Percentiles rank a stretch among this genome's conserved stretches.
phyloP scores from a whole-genome alignment of 805 yeast species.

The Ogataea pilisensis region DNA sequence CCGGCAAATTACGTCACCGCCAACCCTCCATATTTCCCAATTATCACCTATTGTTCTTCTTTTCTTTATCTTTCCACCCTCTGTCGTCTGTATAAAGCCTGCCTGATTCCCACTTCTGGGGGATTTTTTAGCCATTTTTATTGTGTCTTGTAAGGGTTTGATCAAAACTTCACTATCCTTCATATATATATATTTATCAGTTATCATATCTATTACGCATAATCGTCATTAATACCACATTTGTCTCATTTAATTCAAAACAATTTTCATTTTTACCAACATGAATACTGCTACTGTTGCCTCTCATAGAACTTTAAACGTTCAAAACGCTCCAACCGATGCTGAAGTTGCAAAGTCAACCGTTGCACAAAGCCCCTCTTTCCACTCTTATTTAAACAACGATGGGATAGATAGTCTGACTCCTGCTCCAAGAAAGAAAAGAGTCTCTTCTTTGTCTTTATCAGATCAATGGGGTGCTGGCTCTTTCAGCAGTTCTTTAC shows the following conservation, averaged over 20 bases:
- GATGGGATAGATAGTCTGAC: slow-evolving; percentile 68
- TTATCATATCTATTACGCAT: too few species aligned
- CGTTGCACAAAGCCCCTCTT: slow-evolving; percentile 15
- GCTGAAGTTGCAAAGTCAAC: slow-evolving; percentile 11
- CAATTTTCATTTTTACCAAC: too few species aligned
- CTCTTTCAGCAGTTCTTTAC: slow-evolving; percentile 24
- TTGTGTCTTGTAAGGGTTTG: not conserved
- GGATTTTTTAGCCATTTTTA: not conserved
- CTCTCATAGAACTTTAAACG: slow-evolving; percentile 2
- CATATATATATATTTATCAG: too few species aligned
- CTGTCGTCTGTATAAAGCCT: not conserved
- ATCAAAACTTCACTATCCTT: too few species aligned
- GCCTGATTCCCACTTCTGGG: not conserved
- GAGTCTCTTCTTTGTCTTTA: slow-evolving; percentile 63
- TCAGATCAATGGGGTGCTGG: slow-evolving; percentile 63
- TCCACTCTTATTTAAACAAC: slow-evolving; percentile 56
- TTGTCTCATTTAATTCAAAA: too few species aligned
- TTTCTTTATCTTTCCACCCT: not conserved
- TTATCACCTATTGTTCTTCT: not conserved
- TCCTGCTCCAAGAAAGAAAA: slow-evolving; percentile 57
- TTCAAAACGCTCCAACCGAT: slow-evolving; percentile 14
- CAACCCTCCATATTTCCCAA: too few species aligned
- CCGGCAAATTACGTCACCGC: too few species aligned
- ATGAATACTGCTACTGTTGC: not conserved
- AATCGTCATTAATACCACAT: too few species aligned